phyloP scores from a whole-genome alignment of 306 rosid species.

The Oxytropis ochrocephala region DNA sequence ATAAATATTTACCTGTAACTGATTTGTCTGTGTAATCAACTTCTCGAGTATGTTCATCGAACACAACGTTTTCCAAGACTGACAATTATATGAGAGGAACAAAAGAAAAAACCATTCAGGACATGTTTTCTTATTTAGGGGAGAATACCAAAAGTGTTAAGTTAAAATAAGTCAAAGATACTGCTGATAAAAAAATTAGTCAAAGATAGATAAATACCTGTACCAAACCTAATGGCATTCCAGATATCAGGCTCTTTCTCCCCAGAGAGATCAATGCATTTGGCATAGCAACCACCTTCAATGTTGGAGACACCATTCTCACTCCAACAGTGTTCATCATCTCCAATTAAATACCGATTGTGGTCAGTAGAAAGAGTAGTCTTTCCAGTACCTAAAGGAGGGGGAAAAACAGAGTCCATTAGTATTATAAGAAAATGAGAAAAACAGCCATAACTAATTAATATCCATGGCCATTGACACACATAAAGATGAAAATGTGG shows the following conservation, averaged over 20 bases:
- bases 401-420: background rate
- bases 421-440: constrained; percentile 4
- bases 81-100: background rate
- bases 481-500: background rate
- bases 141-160: background rate
- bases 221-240: constrained; percentile 87
- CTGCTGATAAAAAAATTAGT: background rate
- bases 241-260: constrained; percentile 90
- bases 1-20: constrained; percentile 55
- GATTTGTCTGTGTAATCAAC: constrained; percentile 80
- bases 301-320: constrained; percentile 79
- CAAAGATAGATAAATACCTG: constrained; percentile 42
- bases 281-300: constrained; percentile 98
- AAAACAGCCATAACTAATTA: background rate
- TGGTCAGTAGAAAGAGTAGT: constrained; percentile 83
- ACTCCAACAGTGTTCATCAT: constrained; percentile 89
- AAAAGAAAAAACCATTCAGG: background rate
- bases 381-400: constrained; percentile 67
- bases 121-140: background rate
- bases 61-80: constrained; percentile 88
- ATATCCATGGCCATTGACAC: background rate
- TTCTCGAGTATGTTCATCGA: constrained; percentile 73
- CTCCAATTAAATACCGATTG: constrained; percentile 73
- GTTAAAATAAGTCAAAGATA: too few species aligned
- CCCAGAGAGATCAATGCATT: constrained; percentile 74